Evolutionary conservation across 768 basidiomycete genomes (phyloP).

Genomic region (Psilocybe cyanescens): DNA sequence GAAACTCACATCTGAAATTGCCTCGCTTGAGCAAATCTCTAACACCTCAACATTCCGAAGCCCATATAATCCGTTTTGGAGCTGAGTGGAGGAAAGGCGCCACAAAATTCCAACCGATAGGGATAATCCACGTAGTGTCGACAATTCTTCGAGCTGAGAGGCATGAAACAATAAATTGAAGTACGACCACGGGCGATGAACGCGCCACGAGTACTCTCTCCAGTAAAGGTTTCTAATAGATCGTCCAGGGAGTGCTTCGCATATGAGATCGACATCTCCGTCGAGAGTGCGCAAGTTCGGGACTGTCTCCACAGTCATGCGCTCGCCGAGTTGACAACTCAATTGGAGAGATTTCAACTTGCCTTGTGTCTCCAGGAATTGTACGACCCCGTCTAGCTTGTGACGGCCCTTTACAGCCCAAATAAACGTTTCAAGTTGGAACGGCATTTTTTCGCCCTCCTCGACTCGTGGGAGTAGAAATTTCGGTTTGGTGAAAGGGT

Average conservation of each 20-base stretch:
- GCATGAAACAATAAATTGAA: not conserved
- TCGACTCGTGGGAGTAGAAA: not conserved
- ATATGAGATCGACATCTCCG: not conserved
- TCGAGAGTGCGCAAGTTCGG: not conserved
- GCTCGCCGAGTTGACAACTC: not conserved
- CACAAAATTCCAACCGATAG: not conserved
- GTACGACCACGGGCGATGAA: not conserved
- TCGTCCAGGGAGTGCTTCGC: not conserved
- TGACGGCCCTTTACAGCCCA: not conserved
- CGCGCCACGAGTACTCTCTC: not conserved
- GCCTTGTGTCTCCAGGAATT: not conserved
- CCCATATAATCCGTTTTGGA: not conserved
- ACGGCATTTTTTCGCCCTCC: not conserved
- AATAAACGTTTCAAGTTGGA: conserved; percentile 4
- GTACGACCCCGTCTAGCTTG: not conserved
- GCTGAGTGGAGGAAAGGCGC: not conserved
- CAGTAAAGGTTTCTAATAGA: not conserved
- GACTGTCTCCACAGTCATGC: not conserved
- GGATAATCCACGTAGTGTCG: not conserved
- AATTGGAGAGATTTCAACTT: not conserved
- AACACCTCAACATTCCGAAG: not conserved
- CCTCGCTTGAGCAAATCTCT: not conserved
- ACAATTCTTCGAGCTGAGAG: not conserved
- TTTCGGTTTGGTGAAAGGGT: not conserved
- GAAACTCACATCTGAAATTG: too few species aligned